Percentiles rank a stretch among this genome's conserved stretches.
Conservation (phyloP, 129 eudicot species). For the Scalesia atractyloides region DNA sequence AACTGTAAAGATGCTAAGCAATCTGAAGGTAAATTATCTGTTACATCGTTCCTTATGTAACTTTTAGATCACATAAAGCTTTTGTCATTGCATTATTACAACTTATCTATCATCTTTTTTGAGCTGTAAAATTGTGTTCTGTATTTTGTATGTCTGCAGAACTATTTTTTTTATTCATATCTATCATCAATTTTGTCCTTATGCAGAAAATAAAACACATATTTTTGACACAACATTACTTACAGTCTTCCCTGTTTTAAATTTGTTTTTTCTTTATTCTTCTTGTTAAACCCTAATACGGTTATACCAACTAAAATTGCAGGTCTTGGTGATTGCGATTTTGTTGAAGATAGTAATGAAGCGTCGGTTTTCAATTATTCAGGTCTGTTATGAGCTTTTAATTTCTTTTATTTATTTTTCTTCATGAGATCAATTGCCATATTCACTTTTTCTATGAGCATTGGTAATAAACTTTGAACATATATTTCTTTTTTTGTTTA, state of each 20-base stretch:
- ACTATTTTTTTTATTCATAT: slow-evolving; percentile 7
- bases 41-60: slow-evolving; percentile 6
- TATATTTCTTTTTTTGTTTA: slow-evolving; percentile 17
- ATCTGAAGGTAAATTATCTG: slow-evolving; percentile 70
- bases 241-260: not conserved
- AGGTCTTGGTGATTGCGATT: slow-evolving; percentile 98
- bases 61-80: slow-evolving; percentile 12
- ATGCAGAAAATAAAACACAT: slow-evolving; percentile 8
- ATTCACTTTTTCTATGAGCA: not conserved
- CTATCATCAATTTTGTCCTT: not conserved
- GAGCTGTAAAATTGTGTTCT: slow-evolving; percentile 7
- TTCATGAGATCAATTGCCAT: slow-evolving; percentile 9
- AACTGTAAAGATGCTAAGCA: slow-evolving; percentile 99
- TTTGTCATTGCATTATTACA: slow-evolving; percentile 1
- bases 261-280: slow-evolving; percentile 6
- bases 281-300: slow-evolving; percentile 5
- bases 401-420: not conserved
- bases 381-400: slow-evolving; percentile 52
- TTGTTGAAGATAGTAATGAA: slow-evolving; percentile 80
- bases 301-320: slow-evolving; percentile 27
- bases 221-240: slow-evolving; percentile 19
- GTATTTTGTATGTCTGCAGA: slow-evolving; percentile 1
- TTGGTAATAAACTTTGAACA: slow-evolving; percentile 4
- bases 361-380: slow-evolving; percentile 92
- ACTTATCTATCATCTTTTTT: not conserved